phyloP scores from a whole-genome alignment of 345 rosid species.

The Hevea brasiliensis region DNA sequence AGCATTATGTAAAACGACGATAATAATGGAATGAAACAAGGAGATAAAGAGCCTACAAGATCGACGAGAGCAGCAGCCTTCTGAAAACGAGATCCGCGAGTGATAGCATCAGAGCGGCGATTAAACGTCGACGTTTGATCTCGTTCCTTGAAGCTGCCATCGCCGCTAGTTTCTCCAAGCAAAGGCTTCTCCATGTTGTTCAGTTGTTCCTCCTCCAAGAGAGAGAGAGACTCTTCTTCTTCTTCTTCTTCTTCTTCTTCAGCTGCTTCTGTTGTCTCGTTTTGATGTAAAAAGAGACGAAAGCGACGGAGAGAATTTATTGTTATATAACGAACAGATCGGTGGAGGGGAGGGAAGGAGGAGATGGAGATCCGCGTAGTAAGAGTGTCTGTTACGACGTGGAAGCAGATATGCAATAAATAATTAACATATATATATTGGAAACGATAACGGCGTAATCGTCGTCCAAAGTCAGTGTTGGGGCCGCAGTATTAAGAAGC shows the following conservation, averaged over 20 bases:
- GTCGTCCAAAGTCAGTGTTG: neutral
- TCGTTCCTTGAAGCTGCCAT: constrained; percentile 1
- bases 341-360: neutral
- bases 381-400: too few species aligned
- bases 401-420: too few species aligned
- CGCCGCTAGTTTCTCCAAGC: constrained; percentile 47
- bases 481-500: neutral
- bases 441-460: neutral
- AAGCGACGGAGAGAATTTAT: too few species aligned
- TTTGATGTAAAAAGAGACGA: neutral
- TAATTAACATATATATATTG: too few species aligned
- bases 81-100: constrained; percentile 73
- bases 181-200: constrained; percentile 53
- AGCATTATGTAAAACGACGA: neutral
- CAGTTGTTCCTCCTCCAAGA: too few species aligned
- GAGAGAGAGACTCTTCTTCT: neutral
- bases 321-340: too few species aligned
- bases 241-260: neutral
- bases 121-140: constrained; percentile 29
- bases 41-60: constrained; percentile 47
- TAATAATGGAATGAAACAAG: neutral
- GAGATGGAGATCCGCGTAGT: too few species aligned
- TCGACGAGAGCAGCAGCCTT: constrained; percentile 98
- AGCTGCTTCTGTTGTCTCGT: too few species aligned
- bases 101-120: constrained; percentile 75